phyloP scores from a whole-genome alignment of 352 stramenopile species.

The Aphanomyces invadans region DNA sequence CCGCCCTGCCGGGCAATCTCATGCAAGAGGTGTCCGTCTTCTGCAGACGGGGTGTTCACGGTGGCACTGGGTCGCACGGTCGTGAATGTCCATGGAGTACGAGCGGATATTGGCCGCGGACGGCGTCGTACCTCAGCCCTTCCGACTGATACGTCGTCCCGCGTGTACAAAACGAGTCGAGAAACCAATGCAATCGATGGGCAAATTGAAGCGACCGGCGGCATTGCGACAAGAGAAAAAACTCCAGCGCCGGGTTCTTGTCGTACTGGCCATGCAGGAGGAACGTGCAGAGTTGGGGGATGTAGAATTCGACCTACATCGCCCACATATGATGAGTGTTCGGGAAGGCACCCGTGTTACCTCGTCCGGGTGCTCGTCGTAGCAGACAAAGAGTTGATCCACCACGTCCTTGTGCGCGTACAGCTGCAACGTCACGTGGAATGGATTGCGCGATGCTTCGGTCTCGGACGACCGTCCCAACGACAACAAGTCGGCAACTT shows the following conservation, averaged over 20 bases:
- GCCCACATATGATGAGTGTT: no score
- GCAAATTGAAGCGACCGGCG: slow-evolving; percentile 76
- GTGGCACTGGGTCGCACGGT: slow-evolving; percentile 8
- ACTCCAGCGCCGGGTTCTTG: slow-evolving; percentile 77
- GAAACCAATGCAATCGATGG: slow-evolving; percentile 78
- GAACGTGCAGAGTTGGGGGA: slow-evolving; percentile 84
- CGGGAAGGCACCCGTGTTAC: slow-evolving; percentile 19
- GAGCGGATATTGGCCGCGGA: background rate
- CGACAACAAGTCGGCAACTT: slow-evolving; percentile 14
- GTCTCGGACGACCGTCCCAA: background rate
- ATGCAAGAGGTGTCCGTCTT: slow-evolving; percentile 52
- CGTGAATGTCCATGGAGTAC: background rate
- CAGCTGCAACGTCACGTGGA: slow-evolving; percentile 66
- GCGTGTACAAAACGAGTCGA: slow-evolving; percentile 76
- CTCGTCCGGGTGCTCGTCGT: slow-evolving; percentile 47
- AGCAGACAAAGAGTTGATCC: slow-evolving; percentile 63
- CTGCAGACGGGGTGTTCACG: slow-evolving; percentile 33
- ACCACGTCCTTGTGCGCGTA: slow-evolving; percentile 79
- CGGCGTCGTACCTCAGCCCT: slow-evolving; percentile 56
- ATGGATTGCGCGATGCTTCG: slow-evolving; percentile 32
- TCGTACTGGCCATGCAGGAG: slow-evolving; percentile 75
- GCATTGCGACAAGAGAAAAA: slow-evolving; percentile 78
- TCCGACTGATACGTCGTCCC: slow-evolving; percentile 60
- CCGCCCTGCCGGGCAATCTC: slow-evolving; percentile 59
- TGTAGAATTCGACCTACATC: slow-evolving; percentile 83